Conservation (phyloP, 495 filamentous ascomycete genomes). For the Stereocaulon alpinum region DNA sequence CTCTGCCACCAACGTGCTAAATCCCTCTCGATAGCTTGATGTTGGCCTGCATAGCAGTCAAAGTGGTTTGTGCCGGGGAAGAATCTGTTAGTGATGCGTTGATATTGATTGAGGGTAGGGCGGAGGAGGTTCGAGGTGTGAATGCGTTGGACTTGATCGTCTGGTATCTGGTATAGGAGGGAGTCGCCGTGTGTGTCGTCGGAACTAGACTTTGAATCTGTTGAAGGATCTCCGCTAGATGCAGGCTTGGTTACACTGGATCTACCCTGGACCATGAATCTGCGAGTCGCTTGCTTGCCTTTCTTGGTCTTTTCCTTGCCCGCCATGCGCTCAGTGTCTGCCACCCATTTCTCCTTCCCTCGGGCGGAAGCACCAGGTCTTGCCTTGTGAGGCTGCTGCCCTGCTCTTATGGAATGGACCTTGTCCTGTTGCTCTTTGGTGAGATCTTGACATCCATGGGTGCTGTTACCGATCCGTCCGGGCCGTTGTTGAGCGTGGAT, state of each 20-base stretch:
- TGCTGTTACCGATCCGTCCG: neutral
- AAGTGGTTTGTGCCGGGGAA: neutral
- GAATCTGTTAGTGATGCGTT: neutral
- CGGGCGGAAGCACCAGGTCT: too few relatives aligned
- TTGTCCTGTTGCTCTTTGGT: neutral
- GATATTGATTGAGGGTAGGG: neutral
- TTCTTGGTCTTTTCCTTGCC: too few relatives aligned
- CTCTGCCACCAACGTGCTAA: neutral
- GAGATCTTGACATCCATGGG: neutral
- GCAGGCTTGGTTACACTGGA: too few relatives aligned
- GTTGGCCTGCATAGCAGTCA: neutral
- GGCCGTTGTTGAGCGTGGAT: neutral
- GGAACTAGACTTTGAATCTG: neutral
- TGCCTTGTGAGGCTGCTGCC: too few relatives aligned
- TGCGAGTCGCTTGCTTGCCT: too few relatives aligned
- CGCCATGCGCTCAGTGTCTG: too few relatives aligned
- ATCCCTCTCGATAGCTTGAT: neutral
- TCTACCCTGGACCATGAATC: too few relatives aligned
- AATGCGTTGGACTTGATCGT: neutral
- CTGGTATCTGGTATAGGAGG: neutral
- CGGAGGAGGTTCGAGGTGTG: neutral
- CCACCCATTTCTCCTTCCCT: too few relatives aligned
- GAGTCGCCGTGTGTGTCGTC: neutral
- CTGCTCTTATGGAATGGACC: too few relatives aligned
- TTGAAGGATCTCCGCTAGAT: neutral